These are phyloP conservation scores for Mycena indigotica DNA, from an alignment of 768 basidiomycete genomes.

Conservation along the genomic window DNA sequence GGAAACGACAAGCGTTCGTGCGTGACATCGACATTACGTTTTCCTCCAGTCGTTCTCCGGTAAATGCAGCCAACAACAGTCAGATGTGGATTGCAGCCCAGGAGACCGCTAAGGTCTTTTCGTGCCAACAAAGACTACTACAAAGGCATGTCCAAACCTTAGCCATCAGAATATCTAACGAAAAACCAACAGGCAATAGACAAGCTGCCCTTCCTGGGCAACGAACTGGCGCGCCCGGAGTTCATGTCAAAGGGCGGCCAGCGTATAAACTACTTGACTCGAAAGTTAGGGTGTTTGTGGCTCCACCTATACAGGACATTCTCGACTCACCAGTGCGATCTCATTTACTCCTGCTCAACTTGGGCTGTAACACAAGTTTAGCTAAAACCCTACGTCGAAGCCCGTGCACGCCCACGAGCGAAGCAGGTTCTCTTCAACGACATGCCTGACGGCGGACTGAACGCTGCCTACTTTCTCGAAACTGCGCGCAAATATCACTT, in stretches of 20 bases:
- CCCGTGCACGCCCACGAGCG: slow-evolving; percentile 37
- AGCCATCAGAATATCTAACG: background rate
- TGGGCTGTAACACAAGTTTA: slow-evolving; percentile 27
- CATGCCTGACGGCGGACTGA: slow-evolving; percentile 43
- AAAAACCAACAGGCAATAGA: slow-evolving; percentile 64
- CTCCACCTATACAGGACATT: slow-evolving; percentile 71
- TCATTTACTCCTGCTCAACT: background rate
- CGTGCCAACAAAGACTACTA: slow-evolving; percentile 94
- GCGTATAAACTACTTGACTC: slow-evolving; percentile 84
- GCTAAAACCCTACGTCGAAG: slow-evolving; percentile 72
- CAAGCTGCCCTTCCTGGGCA: slow-evolving; percentile 82
- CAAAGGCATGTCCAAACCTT: slow-evolving; percentile 66
- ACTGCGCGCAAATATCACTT: slow-evolving; percentile 31
- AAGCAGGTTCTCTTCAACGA: slow-evolving; percentile 41
- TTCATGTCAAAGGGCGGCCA: slow-evolving; percentile 75
- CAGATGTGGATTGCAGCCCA: slow-evolving; percentile 81
- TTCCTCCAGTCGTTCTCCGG: too few species aligned
- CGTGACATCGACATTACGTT: slow-evolving; percentile 2
- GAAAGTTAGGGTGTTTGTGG: slow-evolving; percentile 81
- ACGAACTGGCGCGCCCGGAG: slow-evolving; percentile 87
- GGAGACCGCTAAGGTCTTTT: slow-evolving; percentile 82
- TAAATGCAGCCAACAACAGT: slow-evolving; percentile 75
- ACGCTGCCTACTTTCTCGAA: slow-evolving; percentile 46
- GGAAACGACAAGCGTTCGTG: background rate
- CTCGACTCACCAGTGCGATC: slow-evolving; percentile 54